Base-by-base conservation (phyloP, 83 land plant genomes). In the Diphasiastrum complanatum region DNA sequence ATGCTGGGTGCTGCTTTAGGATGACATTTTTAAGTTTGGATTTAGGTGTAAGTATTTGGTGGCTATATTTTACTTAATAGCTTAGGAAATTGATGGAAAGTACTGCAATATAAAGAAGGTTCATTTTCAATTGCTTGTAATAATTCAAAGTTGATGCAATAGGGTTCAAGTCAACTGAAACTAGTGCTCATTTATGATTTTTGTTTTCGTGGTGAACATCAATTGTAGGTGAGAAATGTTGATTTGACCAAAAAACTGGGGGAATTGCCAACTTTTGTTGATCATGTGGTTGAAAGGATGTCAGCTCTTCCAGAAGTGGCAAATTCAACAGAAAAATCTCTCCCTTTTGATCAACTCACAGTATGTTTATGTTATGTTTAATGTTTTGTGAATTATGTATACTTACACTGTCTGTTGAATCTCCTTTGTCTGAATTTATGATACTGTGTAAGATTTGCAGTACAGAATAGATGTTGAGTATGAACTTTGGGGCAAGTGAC, bases 191-290 rank as follows among this genome's bases (percentile, higher is more conserved):
- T 24, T 1, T 66, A 37, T 40, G 36, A 24, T 5, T n/a, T 35
- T 43, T 54, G 6, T 26, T 18, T 28, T 58, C 31, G 27, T 55
- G 2, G 28, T n/a, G 4, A 12, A 19, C 27, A 37, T 43, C 51
- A 24, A 56, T 29, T 45, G 33, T 86, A 91, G 98, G 85, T 78
- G 45, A 81, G 96, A 75, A 92, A 92, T 74, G 85, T 92, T 45
- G 76, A 88, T 52, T 54, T 63, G 0, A 75, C 60, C 40, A 74
- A 78, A 54, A 67, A 57, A 19, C 63, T 92, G 70, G 98, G 98
- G 43, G 75, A 79, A 45, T 79, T 92, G 54, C 98, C 98, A 50
- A 48, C 67, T 1, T 85, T 83, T 71, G 77, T 82, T 37, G 79
- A 72, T 37, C 70, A 73, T 18, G 35, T 88, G 16, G 71, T 92